A percentile compares a stretch with the other conserved stretches of the same genome.
Conservation (phyloP, 2,329 filamentous ascomycete genomes). For the Claviceps sp. region DNA sequence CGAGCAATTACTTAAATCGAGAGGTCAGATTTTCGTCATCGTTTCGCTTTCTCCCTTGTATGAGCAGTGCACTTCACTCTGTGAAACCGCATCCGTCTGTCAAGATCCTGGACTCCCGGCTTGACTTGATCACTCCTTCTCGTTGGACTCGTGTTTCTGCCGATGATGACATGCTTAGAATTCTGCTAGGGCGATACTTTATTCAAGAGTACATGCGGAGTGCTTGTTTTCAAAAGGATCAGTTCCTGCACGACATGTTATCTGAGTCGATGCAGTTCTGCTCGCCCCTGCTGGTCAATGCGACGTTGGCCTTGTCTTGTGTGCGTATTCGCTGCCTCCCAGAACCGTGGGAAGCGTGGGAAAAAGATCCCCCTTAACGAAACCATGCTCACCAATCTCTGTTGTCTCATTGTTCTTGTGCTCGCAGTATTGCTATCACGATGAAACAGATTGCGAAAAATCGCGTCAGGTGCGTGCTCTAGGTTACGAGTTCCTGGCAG, state of each 20-base stretch:
- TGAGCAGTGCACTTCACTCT: not conserved
- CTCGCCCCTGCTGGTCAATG: slow-evolving; percentile 1
- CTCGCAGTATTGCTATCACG: not conserved
- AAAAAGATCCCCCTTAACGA: not conserved
- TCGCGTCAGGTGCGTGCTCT: slow-evolving; percentile 16
- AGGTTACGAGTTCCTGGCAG: slow-evolving; percentile 18
- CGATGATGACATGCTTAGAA: not conserved
- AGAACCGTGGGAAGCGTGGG: slow-evolving; percentile 1
- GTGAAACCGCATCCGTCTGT: not conserved
- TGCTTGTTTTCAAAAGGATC: not conserved
- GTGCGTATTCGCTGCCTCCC: slow-evolving; percentile 8
- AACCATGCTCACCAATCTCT: not conserved
- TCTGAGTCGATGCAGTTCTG: not conserved
- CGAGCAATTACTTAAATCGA: not conserved
- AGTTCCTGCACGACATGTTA: not conserved
- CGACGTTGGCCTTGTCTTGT: slow-evolving; percentile 1
- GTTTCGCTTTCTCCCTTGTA: not conserved
- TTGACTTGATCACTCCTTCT: not conserved
- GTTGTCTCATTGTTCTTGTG: not conserved
- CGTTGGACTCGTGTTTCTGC: not conserved
- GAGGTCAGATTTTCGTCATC: not conserved
- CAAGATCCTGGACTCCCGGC: not conserved
- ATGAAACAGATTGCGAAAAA: slow-evolving; percentile 9
- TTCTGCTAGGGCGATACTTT: not conserved
- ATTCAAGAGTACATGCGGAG: not conserved